Percentiles rank a stretch among this genome's conserved stretches.
Evolutionary conservation across 805 yeast species (phyloP).

Genomic region (Cyberlindnera saturnus): DNA sequence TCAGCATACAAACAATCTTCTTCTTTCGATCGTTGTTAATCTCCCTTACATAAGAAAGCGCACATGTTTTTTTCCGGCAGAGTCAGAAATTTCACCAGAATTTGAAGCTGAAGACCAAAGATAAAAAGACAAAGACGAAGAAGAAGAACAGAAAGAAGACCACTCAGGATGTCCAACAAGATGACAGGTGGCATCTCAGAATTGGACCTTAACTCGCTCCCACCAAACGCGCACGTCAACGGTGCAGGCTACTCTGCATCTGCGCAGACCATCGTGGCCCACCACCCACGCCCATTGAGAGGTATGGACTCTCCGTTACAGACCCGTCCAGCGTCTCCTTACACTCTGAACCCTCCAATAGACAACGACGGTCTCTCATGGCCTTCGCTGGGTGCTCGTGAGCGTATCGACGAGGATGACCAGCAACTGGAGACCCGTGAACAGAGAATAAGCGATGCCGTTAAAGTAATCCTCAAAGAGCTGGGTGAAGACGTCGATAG

Average conservation of each 20-base stretch:
- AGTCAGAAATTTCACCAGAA: neutral
- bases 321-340: conserved; percentile 77
- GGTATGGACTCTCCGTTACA: conserved; percentile 50
- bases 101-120: neutral
- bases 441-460: conserved; percentile 77
- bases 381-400: conserved; percentile 86
- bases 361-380: conserved; percentile 90
- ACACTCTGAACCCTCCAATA: conserved; percentile 76
- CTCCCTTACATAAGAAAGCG: too few relatives aligned
- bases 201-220: conserved; percentile 6
- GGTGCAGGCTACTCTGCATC: conserved; percentile 18
- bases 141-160: neutral
- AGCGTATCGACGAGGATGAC: conserved; percentile 60
- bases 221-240: conserved; percentile 11
- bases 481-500: conserved; percentile 87
- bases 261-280: conserved; percentile 14
- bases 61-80: too few relatives aligned
- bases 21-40: too few relatives aligned
- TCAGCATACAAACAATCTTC: too few relatives aligned
- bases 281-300: conserved; percentile 10
- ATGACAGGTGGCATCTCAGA: conserved; percentile 13
- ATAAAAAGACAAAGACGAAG: neutral
- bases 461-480: conserved; percentile 57
- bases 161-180: conserved; percentile 8
- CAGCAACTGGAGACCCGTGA: conserved; percentile 66